Base-by-base conservation (phyloP, 768 basidiomycete genomes). In the Phaeotremella skinneri region DNA sequence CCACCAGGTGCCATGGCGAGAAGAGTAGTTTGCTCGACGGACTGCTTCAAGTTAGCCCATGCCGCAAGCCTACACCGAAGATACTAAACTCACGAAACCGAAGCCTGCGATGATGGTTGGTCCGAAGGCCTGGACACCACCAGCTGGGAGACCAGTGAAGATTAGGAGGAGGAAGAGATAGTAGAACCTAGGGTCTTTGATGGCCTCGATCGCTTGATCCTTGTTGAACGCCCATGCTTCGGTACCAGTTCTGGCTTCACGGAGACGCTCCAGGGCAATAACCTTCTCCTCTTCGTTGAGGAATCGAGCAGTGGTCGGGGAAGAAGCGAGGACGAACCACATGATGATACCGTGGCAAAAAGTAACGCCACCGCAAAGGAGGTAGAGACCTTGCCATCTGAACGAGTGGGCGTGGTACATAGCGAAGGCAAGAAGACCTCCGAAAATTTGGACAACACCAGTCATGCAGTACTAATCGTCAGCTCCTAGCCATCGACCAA, bases 161-260 rank as follows among this genome's bases (percentile, higher is more conserved):
- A 65, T 30, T 11, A 65, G 48, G 14, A 58, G 37, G 34, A 62
- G 6, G 41, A 65, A 65, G 49, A 65, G 21, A 21, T 62, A 42
- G 31, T 65, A 65, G 14, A 65, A 17, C 6, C 63, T 48, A 7
- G 42, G 17, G 32, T 65, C 63, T 20, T 21, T 2, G 27, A 62
- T 31, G 4, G 63, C 54, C 52, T 65, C 56, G 3, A 29, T 41
- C n/a, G 62, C 34, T 49, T 65, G 63, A n/a, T 11, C 41, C 9
- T 21, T 9, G 45, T 65, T 65, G 61, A 65, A 65, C n/a, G 25
- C 29, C 63, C 61, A 62, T 14, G 17, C 49, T 39, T 62, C 61
- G 9, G 56, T 52, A 7, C 56, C 56, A 41, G 34, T 37, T 45
- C 29, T 51, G 21, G 29, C 23, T 4, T 32, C 49, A 11, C 56